A percentile compares a stretch with the other conserved stretches of the same genome.
Conservation (phyloP, 345 rosid species). For the Ricinus communis region DNA sequence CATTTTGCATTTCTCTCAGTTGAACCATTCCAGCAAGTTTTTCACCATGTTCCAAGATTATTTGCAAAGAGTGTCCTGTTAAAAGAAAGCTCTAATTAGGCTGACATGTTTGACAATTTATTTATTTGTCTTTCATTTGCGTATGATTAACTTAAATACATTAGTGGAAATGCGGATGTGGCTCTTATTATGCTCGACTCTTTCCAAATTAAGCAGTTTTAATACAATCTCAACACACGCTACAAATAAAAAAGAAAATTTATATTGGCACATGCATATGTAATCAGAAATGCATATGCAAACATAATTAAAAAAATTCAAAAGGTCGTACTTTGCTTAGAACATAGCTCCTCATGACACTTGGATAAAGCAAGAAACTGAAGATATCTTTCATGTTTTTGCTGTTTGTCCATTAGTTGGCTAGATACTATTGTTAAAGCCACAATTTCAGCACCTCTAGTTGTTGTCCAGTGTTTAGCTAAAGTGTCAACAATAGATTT, state of each 20-base stretch:
- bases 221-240: neutral
- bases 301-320: neutral
- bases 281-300: neutral
- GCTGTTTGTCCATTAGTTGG: constrained; percentile 84
- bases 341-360: constrained; percentile 92
- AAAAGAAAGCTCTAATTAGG: constrained; percentile 20
- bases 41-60: constrained; percentile 89
- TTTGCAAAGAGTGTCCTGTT: constrained; percentile 75
- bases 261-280: neutral
- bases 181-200: neutral
- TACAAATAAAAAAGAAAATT: neutral
- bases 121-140: neutral
- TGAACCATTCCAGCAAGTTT: constrained; percentile 88
- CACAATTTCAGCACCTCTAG: constrained; percentile 93
- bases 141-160: neutral
- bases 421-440: constrained; percentile 64
- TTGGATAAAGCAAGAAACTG: constrained; percentile 97
- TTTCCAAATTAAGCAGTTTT: neutral
- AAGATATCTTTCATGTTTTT: constrained; percentile 80
- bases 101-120: neutral
- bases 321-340: constrained; percentile 63
- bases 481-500: constrained; percentile 86
- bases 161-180: neutral
- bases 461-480: constrained; percentile 98
- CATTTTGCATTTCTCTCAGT: constrained; percentile 76